Percentiles rank a stretch among this genome's conserved stretches.
Evolutionary conservation across 352 stramenopile species (phyloP).

Genomic region (Pythium phragmiticola): DNA sequence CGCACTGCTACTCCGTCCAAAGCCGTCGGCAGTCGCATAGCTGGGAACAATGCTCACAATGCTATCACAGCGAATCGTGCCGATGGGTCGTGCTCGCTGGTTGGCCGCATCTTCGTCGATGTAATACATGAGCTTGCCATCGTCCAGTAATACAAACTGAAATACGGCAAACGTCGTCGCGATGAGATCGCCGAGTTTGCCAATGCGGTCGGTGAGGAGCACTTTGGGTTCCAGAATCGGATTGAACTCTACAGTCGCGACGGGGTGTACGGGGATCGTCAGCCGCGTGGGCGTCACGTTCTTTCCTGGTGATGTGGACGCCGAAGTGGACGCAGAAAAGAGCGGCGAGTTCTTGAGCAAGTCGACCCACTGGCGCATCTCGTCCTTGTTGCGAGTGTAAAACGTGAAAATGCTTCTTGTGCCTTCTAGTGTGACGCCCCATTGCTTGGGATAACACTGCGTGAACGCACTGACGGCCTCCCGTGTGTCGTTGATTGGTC

Average conservation of each 20-base stretch:
- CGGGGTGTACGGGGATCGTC: constrained; percentile 79
- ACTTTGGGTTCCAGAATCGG: constrained; percentile 64
- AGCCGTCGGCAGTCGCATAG: constrained; percentile 44
- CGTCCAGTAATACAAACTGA: constrained; percentile 74
- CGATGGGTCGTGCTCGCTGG: constrained; percentile 67
- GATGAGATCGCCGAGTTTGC: constrained; percentile 78
- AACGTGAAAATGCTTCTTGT: constrained; percentile 85
- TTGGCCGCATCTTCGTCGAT: constrained; percentile 49
- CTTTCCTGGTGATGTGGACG: constrained; percentile 12
- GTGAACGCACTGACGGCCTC: constrained; percentile 76
- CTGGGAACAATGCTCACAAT: constrained; percentile 82
- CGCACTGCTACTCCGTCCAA: background rate
- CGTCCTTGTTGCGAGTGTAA: constrained; percentile 70
- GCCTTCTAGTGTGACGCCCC: constrained; percentile 80
- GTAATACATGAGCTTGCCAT: constrained; percentile 85
- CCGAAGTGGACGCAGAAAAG: constrained; percentile 37
- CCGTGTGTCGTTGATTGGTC: constrained; percentile 76
- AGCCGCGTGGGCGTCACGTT: constrained; percentile 39
- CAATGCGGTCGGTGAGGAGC: constrained; percentile 63
- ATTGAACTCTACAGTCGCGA: constrained; percentile 78
- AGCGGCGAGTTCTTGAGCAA: constrained; percentile 85
- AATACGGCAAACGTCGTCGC: constrained; percentile 61
- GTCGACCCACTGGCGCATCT: constrained; percentile 86
- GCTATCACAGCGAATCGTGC: constrained; percentile 73
- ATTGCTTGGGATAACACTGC: constrained; percentile 85